These are phyloP conservation scores for Lachancea sp. DNA, from an alignment of 805 yeast species.

Conservation along the genomic window DNA sequence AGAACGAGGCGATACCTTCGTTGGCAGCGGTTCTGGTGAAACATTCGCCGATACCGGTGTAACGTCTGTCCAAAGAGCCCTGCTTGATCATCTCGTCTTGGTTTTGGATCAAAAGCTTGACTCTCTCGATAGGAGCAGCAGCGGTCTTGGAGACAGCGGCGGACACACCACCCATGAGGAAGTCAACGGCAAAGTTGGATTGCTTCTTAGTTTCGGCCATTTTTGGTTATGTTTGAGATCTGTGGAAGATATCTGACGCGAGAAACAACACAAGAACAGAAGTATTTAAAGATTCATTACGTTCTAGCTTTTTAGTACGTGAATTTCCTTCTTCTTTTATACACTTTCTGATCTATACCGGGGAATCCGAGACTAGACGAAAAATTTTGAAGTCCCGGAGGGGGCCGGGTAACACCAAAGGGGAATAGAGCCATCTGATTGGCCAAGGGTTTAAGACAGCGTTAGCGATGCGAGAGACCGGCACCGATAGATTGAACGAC, in stretches of 20 bases:
- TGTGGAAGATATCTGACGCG: not conserved
- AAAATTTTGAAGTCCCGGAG: not conserved
- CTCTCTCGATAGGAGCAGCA: conserved; percentile 97
- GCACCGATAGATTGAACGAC: too few relatives aligned
- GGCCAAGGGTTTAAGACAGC: not conserved
- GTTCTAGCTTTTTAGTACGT: not conserved
- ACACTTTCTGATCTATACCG: not conserved
- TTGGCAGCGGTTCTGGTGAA: conserved; percentile 90
- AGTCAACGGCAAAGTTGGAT: conserved; percentile 53
- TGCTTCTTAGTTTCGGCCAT: conserved; percentile 25
- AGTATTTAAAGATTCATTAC: not conserved
- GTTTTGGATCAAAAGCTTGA: conserved; percentile 91
- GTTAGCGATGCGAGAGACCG: not conserved
- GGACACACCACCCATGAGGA: conserved; percentile 98
- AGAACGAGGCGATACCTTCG: conserved; percentile 89
- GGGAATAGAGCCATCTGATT: conserved; percentile 3
- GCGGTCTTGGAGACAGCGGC: conserved; percentile 98
- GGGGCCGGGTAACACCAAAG: not conserved
- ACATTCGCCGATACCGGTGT: conserved; percentile 89
- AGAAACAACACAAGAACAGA: not conserved
- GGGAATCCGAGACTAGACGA: conserved; percentile 2
- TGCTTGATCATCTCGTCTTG: conserved; percentile 98
- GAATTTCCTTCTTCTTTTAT: conserved; percentile 3
- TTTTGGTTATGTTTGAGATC: not conserved
- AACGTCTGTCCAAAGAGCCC: conserved; percentile 83